Conservation (phyloP, 306 rosid species). For the Pyrus bretschneideri region DNA sequence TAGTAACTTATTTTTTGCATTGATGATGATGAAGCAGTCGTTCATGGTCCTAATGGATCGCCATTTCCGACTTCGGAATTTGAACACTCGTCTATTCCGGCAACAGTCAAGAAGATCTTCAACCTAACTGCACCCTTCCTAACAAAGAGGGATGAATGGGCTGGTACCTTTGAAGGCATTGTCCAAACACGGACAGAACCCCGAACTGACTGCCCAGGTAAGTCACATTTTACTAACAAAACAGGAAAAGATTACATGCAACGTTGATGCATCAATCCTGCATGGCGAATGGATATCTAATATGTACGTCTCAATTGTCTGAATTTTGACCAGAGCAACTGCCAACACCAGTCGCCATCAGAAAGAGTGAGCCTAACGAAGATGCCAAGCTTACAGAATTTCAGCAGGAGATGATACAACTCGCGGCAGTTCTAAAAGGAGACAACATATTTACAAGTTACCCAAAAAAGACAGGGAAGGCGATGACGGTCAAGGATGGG, state of each 20-base stretch:
- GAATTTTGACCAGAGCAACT: conserved; percentile 43
- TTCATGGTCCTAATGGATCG: conserved; percentile 78
- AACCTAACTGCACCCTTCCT: conserved; percentile 65
- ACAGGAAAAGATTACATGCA: background rate
- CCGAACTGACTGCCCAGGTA: conserved; percentile 90
- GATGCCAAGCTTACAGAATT: conserved; percentile 54
- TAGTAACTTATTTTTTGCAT: background rate
- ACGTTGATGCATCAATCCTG: too few relatives aligned
- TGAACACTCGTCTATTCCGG: conserved; percentile 83
- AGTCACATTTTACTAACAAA: conserved; percentile 1
- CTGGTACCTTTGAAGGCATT: conserved; percentile 71
- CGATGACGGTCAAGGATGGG: conserved; percentile 70
- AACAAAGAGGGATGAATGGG: conserved; percentile 82
- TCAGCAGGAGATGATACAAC: conserved; percentile 73
- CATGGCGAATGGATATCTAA: background rate
- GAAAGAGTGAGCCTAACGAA: conserved; percentile 51
- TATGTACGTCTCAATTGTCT: background rate
- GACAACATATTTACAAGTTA: conserved; percentile 58
- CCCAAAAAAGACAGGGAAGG: conserved; percentile 48
- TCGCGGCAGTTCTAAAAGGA: conserved; percentile 78
- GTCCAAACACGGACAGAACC: conserved; percentile 51
- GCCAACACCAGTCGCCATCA: conserved; percentile 47
- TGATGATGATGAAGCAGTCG: conserved; percentile 41
- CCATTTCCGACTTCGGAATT: conserved; percentile 70
- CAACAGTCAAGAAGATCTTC: conserved; percentile 77